Evolutionary conservation across 768 basidiomycete species (phyloP), one percentile per base, ranked within the genome.

Genomic region (Trametes gibbosa): DNA sequence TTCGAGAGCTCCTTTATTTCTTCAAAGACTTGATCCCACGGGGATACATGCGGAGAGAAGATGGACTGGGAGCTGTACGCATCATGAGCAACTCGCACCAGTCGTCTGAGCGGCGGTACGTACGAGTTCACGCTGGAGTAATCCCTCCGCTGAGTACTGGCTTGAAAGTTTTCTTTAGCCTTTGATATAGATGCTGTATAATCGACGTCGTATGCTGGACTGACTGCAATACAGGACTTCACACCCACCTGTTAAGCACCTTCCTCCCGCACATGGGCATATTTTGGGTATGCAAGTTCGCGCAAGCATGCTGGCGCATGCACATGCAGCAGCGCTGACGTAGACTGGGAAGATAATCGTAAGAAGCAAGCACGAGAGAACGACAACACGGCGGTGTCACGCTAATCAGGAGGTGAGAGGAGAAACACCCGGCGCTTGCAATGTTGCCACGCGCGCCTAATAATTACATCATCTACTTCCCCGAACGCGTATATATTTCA

Each of bases 11-110:
- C 61, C 16, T 79, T 69, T 43, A 85, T 66, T 61, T 79, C 75
- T 16, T 75, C 72, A 61, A 86, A 84, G 23, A 86, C 76, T 49
- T 80, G 76, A 51, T 82, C 82, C 83, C 83, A 84, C 10, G 79
- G 74, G 24, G 78, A 67, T 8, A 47, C 61, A 16, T 63, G 19
- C 2, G 69, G 45, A 14, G 70, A 69, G 54, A 73, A 74, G 23
- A 74, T 66, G 10, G 72, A 68, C 41, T 63, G 59, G 5, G 61
- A 21, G 17, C 55, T 61, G 5, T 32, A n/a, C 24, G 14, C 40
- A 27, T 8, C 19, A 8, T 19, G 1, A 21, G n/a, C 7, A 13
- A 12, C 40, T 5, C 19, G 39, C 8, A 50, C 5, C n/a, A 25
- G 8, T 29, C 13, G n/a, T 37, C 17, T 27, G 32, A 23, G 19